A percentile compares a stretch with the other conserved stretches of the same genome.
These are phyloP conservation scores for Candida peoriensis DNA, from an alignment of 805 yeast species.

Conservation along the genomic window DNA sequence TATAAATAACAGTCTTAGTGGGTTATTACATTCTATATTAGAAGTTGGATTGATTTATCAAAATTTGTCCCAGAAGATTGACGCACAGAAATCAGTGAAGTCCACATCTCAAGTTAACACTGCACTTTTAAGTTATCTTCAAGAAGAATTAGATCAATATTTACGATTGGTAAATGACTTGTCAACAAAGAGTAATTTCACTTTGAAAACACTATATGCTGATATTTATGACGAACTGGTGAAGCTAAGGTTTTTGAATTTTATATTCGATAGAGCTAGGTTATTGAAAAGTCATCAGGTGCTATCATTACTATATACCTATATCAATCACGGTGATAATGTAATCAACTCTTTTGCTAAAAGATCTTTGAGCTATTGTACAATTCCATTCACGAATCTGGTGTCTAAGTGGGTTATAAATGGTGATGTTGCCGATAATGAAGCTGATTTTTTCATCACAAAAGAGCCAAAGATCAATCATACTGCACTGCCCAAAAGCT, in stretches of 20 bases:
- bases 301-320: conserved; percentile 45
- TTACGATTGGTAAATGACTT: conserved; percentile 38
- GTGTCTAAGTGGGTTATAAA: conserved; percentile 61
- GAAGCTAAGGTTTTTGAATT: conserved; percentile 53
- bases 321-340: conserved; percentile 61
- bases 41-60: conserved; percentile 73
- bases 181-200: conserved; percentile 31
- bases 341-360: conserved; percentile 39
- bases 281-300: conserved; percentile 42
- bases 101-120: conserved; percentile 50
- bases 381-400: conserved; percentile 56
- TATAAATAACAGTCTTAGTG: conserved; percentile 52
- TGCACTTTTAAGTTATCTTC: conserved; percentile 50
- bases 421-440: conserved; percentile 55
- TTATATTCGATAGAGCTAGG: conserved; percentile 32
- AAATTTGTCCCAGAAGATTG: conserved; percentile 32
- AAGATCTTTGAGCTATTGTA: conserved; percentile 39
- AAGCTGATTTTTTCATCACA: conserved; percentile 51
- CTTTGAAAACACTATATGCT: conserved; percentile 27
- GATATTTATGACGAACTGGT: conserved; percentile 45
- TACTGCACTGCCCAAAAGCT: neutral
- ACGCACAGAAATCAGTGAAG: conserved; percentile 23
- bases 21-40: conserved; percentile 47
- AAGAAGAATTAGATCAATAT: conserved; percentile 37
- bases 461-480: neutral